Evolutionary conservation across 805 yeast species (phyloP), one percentile per base, ranked within the genome.

Genomic region (Ogataea dorogensis): DNA sequence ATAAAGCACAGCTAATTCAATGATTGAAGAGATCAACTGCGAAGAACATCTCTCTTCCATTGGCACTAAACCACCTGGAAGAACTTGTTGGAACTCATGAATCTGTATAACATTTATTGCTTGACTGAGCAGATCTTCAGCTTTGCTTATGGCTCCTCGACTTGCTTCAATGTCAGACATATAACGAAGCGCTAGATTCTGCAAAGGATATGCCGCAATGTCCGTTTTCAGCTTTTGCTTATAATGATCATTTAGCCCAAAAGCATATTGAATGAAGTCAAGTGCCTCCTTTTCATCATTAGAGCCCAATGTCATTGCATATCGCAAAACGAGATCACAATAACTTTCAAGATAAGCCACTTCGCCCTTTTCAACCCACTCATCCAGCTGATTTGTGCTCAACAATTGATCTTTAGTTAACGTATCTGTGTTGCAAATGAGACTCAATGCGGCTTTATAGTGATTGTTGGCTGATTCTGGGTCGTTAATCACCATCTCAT

Each of bases 271-370:
- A 7, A 67, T 45, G 16, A 57, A 46, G 13, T 49, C 42, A 15
- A 52, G 44, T 3, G 49, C 54, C 10, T 59, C 50, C 5, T 51
- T 49, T 5, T 50, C 51, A 17, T 20, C 47, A n/a, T n/a, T 19
- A 16, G 46, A 49, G 1, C 57, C 58, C 5, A 63, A 51, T 1
- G 67, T 57, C 17, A 67, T 28, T 0, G 71, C 69, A 43, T 59
- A 58, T 44, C 75, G 54, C 6, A 65, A 33, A 5, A 70, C 44
- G 8, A 70, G 44, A 47, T 71, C 72, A 36, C 56, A 49, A 32
- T 62, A 62, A 18, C 54, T 50, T 3, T 58, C 45, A 11, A 68
- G 33, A 39, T 66, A 68, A 0, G 49, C 42, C 4, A 51, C 21
- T 40, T 63, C 59, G 45, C 63, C 59, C 30, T 51, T 56, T 17